A percentile compares a stretch with the other conserved stretches of the same genome.
These are phyloP conservation scores for Fusarium sp. DNA, from an alignment of 2,329 filamentous ascomycete genomes.

Conservation along the genomic window DNA sequence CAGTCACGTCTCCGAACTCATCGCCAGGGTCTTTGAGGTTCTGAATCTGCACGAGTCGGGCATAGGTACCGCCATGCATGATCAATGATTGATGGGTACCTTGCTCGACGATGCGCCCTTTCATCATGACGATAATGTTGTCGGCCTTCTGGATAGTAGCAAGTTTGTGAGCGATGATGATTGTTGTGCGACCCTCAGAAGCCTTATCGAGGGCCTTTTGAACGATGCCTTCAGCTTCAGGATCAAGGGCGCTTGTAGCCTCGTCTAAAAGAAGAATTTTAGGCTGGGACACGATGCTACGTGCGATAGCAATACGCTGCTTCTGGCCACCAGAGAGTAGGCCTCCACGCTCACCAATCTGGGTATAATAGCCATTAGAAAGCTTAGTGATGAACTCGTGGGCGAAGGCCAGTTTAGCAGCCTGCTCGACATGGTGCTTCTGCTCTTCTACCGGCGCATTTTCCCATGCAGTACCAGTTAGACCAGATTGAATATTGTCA, in stretches of 20 bases:
- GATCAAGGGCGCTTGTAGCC: constrained; percentile 70
- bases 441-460: constrained; percentile 59
- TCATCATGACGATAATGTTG: constrained; percentile 51
- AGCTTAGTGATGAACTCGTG: constrained; percentile 65
- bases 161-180: constrained; percentile 75
- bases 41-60: constrained; percentile 62
- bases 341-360: constrained; percentile 74
- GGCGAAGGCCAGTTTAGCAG: constrained; percentile 65
- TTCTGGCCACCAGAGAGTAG: constrained; percentile 77
- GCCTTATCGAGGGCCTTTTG: constrained; percentile 68
- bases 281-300: constrained; percentile 73
- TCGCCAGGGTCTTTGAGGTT: constrained; percentile 41
- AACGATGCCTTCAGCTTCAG: constrained; percentile 62
- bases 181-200: constrained; percentile 70
- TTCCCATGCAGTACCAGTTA: constrained; percentile 60
- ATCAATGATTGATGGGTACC: constrained; percentile 66
- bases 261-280: constrained; percentile 77
- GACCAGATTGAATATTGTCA: constrained; percentile 67
- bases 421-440: constrained; percentile 60
- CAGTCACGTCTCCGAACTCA: no score
- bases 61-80: constrained; percentile 63
- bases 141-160: constrained; percentile 52
- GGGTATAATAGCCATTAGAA: constrained; percentile 65
- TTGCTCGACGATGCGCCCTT: constrained; percentile 48
- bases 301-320: constrained; percentile 75